Base-by-base conservation (phyloP, 306 rosid genomes). In the Biancaea sappan region DNA sequence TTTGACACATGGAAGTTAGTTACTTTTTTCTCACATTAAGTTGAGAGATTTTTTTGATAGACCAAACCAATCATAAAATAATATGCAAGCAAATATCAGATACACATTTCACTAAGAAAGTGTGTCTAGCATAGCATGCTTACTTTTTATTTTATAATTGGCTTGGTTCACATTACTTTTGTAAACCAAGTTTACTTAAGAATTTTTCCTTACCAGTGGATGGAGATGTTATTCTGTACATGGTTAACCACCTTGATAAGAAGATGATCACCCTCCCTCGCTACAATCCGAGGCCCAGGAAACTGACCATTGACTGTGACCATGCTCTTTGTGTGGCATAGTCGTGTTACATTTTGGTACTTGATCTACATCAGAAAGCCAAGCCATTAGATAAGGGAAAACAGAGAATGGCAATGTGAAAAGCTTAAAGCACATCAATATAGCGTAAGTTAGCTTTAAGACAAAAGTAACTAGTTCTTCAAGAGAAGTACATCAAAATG, bases 241-340 rank as follows among this genome's bases (percentile, higher is more conserved):
- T 88, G 76, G 71, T 88, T 91, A 35, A 73, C 83, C 15, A 91
- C 94, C 79, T 84, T 82, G 38, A 91, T 88, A 14, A 88, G 75
- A 25, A 91, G 86, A 5, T 18, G 88, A 56, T 91, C 97, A 24
- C 90, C 94, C 48, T 91, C 97, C n/a, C 94, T 77, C 2, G 89
- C 92, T 21, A 88, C 81, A 72, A 91, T 84, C 4, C 84, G 79
- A 64, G 97, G 97, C 52, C 97, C 97, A 0, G 94, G 97, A 85
- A 91, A 87, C 35, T 85, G 73, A 6, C 94, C 94, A 41, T 91
- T 88, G 54, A 85, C 92, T 2, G 92, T 87, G 52, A 91, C 82
- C 24, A 91, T 80, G 78, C 79, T 87, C 84, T 85, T 88, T 4
- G 75, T 84, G 73, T 88, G 90, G 75, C 94, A 87, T 4, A 91